Evolutionary conservation across 352 stramenopile species (phyloP), one percentile per base, ranked within the genome.

Genomic region (Pythium aristosporum): DNA sequence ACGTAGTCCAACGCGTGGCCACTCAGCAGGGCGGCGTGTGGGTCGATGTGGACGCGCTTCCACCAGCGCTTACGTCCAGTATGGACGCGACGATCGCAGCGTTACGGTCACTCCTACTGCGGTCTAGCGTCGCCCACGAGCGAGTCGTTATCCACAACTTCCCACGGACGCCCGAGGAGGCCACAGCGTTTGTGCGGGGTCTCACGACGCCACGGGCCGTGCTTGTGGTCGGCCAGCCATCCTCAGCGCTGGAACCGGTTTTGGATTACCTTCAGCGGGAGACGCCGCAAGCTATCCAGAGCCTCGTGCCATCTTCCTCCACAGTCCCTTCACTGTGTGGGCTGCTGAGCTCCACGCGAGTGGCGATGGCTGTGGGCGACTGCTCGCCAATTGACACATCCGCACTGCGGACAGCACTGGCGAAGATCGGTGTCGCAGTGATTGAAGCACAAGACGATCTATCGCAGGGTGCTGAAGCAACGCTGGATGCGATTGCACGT

Each of bases 101-200:
- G 18, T 18, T 70, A 8, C 42, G 20, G 1, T 44, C 36, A 23
- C 34, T 61, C 12, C 44, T 65, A 5, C n/a, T 69, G 12, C 25
- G 46, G 5, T 21, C 21, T 47, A 52, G 28, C 28, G 32, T 23
- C 28, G 20, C 42, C 9, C 34, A 21, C 23, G 42, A 42, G 28
- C 56, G 25, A 13, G 41, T 71, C 16, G 64, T 71, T 8, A 10
- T 71, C 50, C 30, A 51, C 34, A 54, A 60, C 5, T 71, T 66
- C 30, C 64, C 64, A 20, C 51, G 57, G 2, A 56, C 64, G 2
- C 18, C 23, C 5, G 51, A 59, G 12, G 50, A 66, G 8, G 64
- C 57, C 13, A 18, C 16, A 25, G 44, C 47, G 41, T 55, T 71
- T 30, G 2, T 57, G 16, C 23, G 42, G 15, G n/a, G 39, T 21